Evolutionary conservation across 176 grass and related monocot genomes (phyloP).

Genomic region (Bonia amplexicaulis): DNA sequence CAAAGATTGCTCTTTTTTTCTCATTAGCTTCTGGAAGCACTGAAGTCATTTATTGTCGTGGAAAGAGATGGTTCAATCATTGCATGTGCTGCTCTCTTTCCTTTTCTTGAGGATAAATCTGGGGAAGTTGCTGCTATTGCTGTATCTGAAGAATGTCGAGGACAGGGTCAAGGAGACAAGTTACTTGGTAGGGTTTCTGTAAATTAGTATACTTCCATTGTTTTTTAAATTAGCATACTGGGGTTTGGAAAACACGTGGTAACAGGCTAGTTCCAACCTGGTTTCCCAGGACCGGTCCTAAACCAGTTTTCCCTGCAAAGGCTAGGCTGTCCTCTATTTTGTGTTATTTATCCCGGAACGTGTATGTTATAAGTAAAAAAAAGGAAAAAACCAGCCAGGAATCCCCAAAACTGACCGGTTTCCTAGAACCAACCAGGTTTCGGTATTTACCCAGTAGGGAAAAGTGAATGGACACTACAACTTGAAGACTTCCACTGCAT

Average conservation of each 20-base stretch:
- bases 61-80: conserved; percentile 94
- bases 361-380: neutral
- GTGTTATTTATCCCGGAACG: neutral
- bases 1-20: neutral
- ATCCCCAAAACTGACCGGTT: neutral
- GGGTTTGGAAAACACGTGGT: neutral
- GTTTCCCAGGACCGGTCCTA: neutral
- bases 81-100: conserved; percentile 82
- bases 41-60: conserved; percentile 62
- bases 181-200: conserved; percentile 60
- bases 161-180: conserved; percentile 94
- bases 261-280: neutral
- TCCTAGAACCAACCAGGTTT: neutral
- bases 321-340: neutral
- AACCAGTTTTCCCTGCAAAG: neutral
- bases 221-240: neutral
- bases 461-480: neutral
- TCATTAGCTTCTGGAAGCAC: conserved; percentile 58
- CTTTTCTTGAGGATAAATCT: conserved; percentile 75
- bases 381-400: neutral
- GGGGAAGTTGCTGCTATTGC: conserved; percentile 93
- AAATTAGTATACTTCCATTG: neutral
- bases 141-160: conserved; percentile 92
- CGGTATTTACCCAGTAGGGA: neutral
- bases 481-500: neutral